Base-by-base conservation (phyloP, 2,329 filamentous ascomycete species). In the Fusarium lateritium region DNA sequence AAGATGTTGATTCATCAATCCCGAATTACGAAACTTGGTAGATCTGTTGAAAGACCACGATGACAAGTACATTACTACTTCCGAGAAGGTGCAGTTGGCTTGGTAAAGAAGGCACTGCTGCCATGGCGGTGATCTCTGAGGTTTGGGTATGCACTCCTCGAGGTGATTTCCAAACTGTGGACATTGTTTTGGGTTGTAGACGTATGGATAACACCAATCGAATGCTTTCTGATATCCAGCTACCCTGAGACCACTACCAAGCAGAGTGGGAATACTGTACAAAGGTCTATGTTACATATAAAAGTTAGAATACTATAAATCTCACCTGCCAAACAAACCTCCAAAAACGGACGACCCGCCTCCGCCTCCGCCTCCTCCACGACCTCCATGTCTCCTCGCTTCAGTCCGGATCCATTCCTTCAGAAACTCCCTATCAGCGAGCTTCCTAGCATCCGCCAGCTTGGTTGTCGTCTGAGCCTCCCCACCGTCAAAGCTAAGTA, bases 401-500 rank as follows among this genome's bases (percentile, higher is more conserved):
- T 87, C 86, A 6, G 73, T 81, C 56, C 81, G 75, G 40, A 88
- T 84, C 87, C 86, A 89, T 51, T 85, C 82, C 64, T 81, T 81
- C 43, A 89, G 75, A 61, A 85, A 88, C 57, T 78, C 75, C 24
- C 81, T 77, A 70, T 88, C 84, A 4, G 80, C 79, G 63, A 90
- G 77, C 67, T 80, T 79, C 58, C 79, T 80, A 17, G 79, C 84
- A 70, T 89, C 86, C 4, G 79, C 77, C 24, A 88, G 73, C 76
- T 83, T 86, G 43, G 84, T 86, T 53, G 78, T 73, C 2, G 78
- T 77, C 75, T 85, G 82, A 2, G 85, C 81, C 76, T 88, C 86
- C 45, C 85, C 84, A 19, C 82, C 83, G 61, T 88, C 85, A 71
- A 89, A 89, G 73, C 83, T 84, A 49, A 90, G 78, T 58, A 90